These are phyloP conservation scores for Petunia hybrid DNA, from an alignment of 305 asterid genomes.

Conservation along the genomic window DNA sequence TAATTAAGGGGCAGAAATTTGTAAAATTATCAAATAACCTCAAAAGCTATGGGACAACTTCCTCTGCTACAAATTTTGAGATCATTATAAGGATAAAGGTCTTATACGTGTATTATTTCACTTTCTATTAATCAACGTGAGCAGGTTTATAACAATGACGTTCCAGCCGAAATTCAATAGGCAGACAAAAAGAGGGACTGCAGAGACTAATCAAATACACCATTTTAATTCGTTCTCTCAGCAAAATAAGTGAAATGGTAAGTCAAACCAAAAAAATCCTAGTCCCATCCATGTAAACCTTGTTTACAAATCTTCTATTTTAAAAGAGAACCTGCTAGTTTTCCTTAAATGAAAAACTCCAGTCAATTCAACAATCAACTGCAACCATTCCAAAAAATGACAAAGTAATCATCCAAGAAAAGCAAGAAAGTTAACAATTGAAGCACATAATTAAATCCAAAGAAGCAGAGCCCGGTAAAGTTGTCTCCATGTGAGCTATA, in stretches of 20 bases:
- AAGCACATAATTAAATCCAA: too few relatives aligned
- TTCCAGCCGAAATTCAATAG: neutral
- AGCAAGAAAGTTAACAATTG: neutral
- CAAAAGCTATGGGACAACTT: neutral
- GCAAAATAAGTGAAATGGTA: slow-evolving; percentile 16
- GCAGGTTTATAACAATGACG: neutral
- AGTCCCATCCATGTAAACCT: neutral
- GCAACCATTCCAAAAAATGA: neutral
- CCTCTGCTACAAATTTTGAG: neutral
- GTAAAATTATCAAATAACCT: neutral
- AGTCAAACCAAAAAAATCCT: neutral
- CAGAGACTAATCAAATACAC: neutral
- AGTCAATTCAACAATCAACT: slow-evolving; percentile 8
- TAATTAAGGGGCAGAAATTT: slow-evolving; percentile 3
- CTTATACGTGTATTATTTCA: neutral
- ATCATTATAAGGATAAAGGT: neutral
- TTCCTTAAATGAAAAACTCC: neutral
- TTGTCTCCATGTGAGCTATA: too few relatives aligned
- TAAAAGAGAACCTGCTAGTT: neutral
- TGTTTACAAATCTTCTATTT: neutral
- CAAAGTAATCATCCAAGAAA: neutral
- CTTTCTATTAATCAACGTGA: neutral
- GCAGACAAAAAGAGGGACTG: neutral
- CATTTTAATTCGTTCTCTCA: neutral
- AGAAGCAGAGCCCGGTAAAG: too few relatives aligned